A percentile compares a stretch with the other conserved stretches of the same genome.
These are phyloP conservation scores for Oxyria digyna DNA, from an alignment of 148 eudicot genomes.

Conservation along the genomic window DNA sequence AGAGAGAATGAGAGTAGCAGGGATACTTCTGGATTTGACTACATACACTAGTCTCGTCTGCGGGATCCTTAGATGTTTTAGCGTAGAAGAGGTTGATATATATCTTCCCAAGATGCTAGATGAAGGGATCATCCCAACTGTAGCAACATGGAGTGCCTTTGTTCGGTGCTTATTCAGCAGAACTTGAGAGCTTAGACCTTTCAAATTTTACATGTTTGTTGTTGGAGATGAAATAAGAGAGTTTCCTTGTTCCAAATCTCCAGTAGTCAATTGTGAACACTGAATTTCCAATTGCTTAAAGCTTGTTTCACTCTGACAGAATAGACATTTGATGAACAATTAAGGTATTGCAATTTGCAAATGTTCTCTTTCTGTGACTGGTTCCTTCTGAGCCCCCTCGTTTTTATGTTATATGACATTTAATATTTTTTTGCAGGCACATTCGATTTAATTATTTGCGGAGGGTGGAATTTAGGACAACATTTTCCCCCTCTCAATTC, in stretches of 20 bases:
- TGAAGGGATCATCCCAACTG: conserved; percentile 43
- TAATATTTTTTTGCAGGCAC: background rate
- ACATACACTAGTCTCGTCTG: conserved; percentile 49
- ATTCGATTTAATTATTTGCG: background rate
- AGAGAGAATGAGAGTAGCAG: conserved; percentile 26
- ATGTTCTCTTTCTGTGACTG: background rate
- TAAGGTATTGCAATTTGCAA: background rate
- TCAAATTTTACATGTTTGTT: background rate
- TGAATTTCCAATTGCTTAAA: background rate
- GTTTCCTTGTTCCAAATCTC: background rate
- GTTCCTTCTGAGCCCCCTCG: background rate
- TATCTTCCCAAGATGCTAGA: conserved; percentile 44
- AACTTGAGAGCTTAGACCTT: conserved; percentile 15
- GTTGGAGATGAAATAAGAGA: background rate
- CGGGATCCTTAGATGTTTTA: conserved; percentile 34
- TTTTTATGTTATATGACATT: background rate
- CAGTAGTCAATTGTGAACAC: background rate
- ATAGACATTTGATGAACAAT: background rate
- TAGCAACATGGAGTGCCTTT: conserved; percentile 42
- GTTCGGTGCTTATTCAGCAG: conserved; percentile 37
- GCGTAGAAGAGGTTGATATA: conserved; percentile 26
- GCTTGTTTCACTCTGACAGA: background rate
- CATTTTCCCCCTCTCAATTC: background rate
- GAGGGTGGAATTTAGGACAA: background rate
- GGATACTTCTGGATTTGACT: conserved; percentile 28